A percentile compares a stretch with the other conserved stretches of the same genome.
Evolutionary conservation across 2,329 filamentous ascomycete species (phyloP).

Genomic region (Nemania diffusa): DNA sequence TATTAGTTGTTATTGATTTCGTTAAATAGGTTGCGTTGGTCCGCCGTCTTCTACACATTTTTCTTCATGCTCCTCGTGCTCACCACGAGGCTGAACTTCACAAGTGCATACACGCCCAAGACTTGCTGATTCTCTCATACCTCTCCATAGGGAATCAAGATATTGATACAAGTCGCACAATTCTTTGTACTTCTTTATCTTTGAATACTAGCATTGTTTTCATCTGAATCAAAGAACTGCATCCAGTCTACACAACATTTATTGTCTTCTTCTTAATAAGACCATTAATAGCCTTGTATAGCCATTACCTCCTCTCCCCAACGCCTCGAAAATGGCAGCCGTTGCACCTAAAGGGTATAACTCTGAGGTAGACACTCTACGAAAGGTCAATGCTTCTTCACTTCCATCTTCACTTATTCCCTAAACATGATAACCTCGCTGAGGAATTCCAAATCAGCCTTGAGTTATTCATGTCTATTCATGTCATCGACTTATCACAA

Average conservation of each 20-base stretch:
- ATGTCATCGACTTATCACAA: not conserved
- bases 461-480: not conserved
- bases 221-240: slow-evolving; percentile 17
- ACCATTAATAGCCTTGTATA: slow-evolving; percentile 10
- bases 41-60: slow-evolving; percentile 6
- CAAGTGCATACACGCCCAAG: slow-evolving; percentile 15
- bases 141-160: slow-evolving; percentile 13
- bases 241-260: slow-evolving; percentile 7
- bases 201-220: slow-evolving; percentile 15
- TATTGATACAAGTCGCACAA: slow-evolving; percentile 13
- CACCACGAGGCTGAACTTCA: slow-evolving; percentile 14
- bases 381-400: slow-evolving; percentile 37
- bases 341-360: slow-evolving; percentile 47
- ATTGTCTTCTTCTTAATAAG: slow-evolving; percentile 5
- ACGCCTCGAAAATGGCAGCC: slow-evolving; percentile 36
- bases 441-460: not conserved
- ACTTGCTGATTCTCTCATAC: slow-evolving; percentile 13
- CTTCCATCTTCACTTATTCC: not conserved
- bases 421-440: not conserved
- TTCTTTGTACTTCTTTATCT: slow-evolving; percentile 19
- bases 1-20: slow-evolving; percentile 14
- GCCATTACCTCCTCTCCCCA: not conserved
- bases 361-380: slow-evolving; percentile 51
- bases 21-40: slow-evolving; percentile 30
- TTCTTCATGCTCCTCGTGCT: slow-evolving; percentile 7